Percentiles rank a stretch among this genome's conserved stretches.
Conservation (phyloP, 768 basidiomycete genomes). For the Russula emetica region DNA sequence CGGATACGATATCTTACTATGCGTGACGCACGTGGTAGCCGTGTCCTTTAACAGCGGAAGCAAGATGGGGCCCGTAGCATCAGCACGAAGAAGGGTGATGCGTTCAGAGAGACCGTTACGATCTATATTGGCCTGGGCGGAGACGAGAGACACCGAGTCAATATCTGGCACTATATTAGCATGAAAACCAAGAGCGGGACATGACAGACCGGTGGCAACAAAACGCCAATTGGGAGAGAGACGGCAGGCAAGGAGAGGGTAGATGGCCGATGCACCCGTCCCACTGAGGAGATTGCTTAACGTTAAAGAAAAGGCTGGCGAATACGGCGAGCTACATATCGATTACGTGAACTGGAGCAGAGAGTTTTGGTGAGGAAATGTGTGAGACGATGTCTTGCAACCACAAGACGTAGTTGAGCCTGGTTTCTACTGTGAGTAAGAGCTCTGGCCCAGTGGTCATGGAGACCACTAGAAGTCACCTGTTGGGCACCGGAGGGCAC, state of each 20-base stretch:
- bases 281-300: conserved; percentile 48
- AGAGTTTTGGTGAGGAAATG: not conserved
- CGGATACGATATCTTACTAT: not conserved
- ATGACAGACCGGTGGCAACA: conserved; percentile 57
- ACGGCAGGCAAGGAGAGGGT: conserved; percentile 69
- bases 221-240: conserved; percentile 54
- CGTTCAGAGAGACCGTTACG: conserved; percentile 51
- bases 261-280: conserved; percentile 88
- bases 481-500: conserved; percentile 70
- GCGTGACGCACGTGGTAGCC: conserved; percentile 7
- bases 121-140: conserved; percentile 54
- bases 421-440: conserved; percentile 31
- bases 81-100: conserved; percentile 46
- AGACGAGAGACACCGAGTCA: conserved; percentile 55
- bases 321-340: conserved; percentile 59
- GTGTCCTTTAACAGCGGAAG: conserved; percentile 35
- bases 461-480: not conserved
- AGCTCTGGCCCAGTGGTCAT: too few species aligned
- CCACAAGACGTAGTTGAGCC: conserved; percentile 87
- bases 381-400: conserved; percentile 56
- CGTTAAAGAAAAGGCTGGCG: not conserved
- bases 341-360: conserved; percentile 44
- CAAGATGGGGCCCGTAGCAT: conserved; percentile 44
- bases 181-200: not conserved
- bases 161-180: conserved; percentile 48